Evolutionary conservation across 352 stramenopile species (phyloP).

Genomic region (Phytophthora macrochlamydospora): DNA sequence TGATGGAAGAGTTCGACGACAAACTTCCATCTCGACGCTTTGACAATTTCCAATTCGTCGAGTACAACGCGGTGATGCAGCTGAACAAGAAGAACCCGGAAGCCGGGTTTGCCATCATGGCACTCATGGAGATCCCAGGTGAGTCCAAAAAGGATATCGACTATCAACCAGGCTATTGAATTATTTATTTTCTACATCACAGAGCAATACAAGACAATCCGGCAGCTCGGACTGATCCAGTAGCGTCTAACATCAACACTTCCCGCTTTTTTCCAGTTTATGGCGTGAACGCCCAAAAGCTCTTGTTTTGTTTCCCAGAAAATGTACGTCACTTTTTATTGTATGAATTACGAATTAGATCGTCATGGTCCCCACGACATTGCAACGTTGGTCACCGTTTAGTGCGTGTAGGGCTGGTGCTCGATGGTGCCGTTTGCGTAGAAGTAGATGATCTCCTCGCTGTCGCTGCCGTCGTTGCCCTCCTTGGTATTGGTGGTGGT

Average conservation of each 20-base stretch:
- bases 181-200: not conserved
- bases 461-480: not conserved
- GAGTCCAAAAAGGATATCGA: constrained; percentile 4
- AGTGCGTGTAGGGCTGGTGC: constrained; percentile 2
- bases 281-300: not conserved
- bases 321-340: not conserved
- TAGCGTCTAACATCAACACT: constrained; percentile 4
- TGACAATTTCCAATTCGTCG: constrained; percentile 83
- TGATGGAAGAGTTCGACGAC: constrained; percentile 81
- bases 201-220: constrained; percentile 72
- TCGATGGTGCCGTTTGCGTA: constrained; percentile 14
- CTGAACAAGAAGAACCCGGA: constrained; percentile 75
- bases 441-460: constrained; percentile 7
- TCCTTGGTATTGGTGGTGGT: not conserved
- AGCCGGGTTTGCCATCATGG: constrained; percentile 70
- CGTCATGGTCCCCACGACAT: not conserved
- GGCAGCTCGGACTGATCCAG: constrained; percentile 47
- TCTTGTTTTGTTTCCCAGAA: too few relatives aligned
- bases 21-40: constrained; percentile 60
- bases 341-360: not conserved
- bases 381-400: not conserved
- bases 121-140: constrained; percentile 83
- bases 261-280: not conserved
- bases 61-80: constrained; percentile 71
- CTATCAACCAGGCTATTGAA: not conserved